Evolutionary conservation across 148 eudicot species (phyloP), one percentile per base, ranked within the genome.

Genomic region (Rheum nobile): DNA sequence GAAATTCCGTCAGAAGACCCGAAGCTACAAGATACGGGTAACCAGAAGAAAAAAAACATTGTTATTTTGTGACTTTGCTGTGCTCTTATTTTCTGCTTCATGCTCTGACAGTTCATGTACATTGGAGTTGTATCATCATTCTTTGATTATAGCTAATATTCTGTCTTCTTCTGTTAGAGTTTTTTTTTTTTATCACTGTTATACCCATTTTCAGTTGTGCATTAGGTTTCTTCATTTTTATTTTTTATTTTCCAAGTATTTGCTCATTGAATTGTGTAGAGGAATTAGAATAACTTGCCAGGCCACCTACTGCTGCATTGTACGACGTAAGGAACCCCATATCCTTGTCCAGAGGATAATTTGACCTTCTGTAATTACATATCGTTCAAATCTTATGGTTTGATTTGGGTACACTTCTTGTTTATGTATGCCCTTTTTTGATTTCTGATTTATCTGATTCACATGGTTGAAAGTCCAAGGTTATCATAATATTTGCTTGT

Each of bases 21-120:
- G 97, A 82, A 79, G 84, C 48, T 80, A 38, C 69, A 87, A 86
- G 80, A 91, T 94, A 79, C 85, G 91, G 92, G 98, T 95, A 85
- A 78, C 24, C 47, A 44, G 21, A 32, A 46, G 19, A 11, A 19
- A 50, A n/a, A 63, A 34, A 63, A 31, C 69, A 31, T 34, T 61
- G 8, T 12, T 13, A 61, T 28, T 28, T 61, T 28, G 29, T 61
- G 67, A 29, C n/a, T 28, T 57, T 65, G 22, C 4, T 65, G 39
- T 65, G 70, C 67, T 12, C 32, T 29, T 59, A 2, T 59, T 12
- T n/a, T 28, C 0, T 52, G 59, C 34, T 59, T 59, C 16, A 54
- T 57, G 4, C 22, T 54, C 29, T 22, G 28, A 6, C 12, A 12
- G 61, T 21, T 48, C 14, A n/a, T 19, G 55, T 19, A 2, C 55